Evolutionary conservation across 805 yeast genomes (phyloP).

Genomic region (Komagataella populi): DNA sequence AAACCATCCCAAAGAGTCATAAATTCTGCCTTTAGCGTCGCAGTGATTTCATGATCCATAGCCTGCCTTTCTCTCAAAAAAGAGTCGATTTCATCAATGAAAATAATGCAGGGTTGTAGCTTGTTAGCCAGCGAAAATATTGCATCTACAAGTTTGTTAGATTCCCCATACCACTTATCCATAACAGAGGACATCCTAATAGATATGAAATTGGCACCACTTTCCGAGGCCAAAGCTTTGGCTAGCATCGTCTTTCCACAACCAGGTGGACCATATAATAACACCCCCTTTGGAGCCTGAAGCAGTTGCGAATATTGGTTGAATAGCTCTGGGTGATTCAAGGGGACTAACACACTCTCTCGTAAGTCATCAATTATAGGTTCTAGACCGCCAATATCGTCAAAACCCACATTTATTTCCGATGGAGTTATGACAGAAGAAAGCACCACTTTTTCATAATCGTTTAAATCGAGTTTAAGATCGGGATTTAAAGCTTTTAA

Average conservation of each 20-base stretch:
- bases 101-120: conserved; percentile 91
- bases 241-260: conserved; percentile 99
- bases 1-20: conserved; percentile 92
- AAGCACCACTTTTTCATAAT: conserved; percentile 68
- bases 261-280: conserved; percentile 99
- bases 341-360: conserved; percentile 96
- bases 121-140: conserved; percentile 95
- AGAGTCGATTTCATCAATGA: conserved; percentile 97
- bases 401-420: conserved; percentile 94
- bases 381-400: conserved; percentile 80
- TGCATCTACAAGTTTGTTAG: conserved; percentile 98
- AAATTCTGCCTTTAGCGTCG: conserved; percentile 78
- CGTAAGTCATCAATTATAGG: conserved; percentile 82
- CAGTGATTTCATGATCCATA: conserved; percentile 61
- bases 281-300: conserved; percentile 97
- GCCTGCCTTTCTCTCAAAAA: conserved; percentile 96
- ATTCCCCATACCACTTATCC: conserved; percentile 96
- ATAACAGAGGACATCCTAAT: conserved; percentile 98
- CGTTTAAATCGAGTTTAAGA: conserved; percentile 37
- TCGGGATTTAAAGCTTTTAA: conserved; percentile 49
- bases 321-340: conserved; percentile 77
- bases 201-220: conserved; percentile 91
- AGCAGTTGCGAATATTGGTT: conserved; percentile 73
- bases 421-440: conserved; percentile 73
- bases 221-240: conserved; percentile 94